A percentile compares a stretch with the other conserved stretches of the same genome.
phyloP scores from a whole-genome alignment of 1,139 yeast genomes.

The Fermentozyma sake region DNA sequence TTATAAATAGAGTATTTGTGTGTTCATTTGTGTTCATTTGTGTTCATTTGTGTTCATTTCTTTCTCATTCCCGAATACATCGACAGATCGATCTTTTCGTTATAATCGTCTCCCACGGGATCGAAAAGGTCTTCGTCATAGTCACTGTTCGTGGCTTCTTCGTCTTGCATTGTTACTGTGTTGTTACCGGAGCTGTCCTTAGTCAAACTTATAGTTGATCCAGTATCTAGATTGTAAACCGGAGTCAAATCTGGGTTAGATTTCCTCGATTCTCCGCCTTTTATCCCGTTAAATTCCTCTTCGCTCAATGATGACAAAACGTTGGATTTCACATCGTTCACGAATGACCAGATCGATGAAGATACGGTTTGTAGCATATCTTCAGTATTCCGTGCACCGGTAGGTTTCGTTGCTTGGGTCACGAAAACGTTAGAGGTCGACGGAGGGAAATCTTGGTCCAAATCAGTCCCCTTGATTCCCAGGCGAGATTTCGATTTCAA shows the following conservation, averaged over 20 bases:
- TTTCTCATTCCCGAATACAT: slow-evolving; percentile 18
- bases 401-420: too few relatives aligned
- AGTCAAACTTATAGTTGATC: slow-evolving; percentile 20
- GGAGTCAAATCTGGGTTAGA: slow-evolving; percentile 6
- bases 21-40: slow-evolving; percentile 1
- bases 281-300: too few relatives aligned
- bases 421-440: too few relatives aligned
- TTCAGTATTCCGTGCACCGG: slow-evolving; percentile 11
- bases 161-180: too few relatives aligned
- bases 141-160: slow-evolving; percentile 11
- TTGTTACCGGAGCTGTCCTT: too few relatives aligned
- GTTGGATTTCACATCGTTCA: slow-evolving; percentile 39
- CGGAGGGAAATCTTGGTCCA: slow-evolving; percentile 3
- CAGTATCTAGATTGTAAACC: slow-evolving; percentile 26
- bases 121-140: slow-evolving; percentile 9
- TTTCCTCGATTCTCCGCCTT: slow-evolving; percentile 4
- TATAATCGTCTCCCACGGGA: slow-evolving; percentile 12
- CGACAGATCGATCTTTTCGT: slow-evolving; percentile 23
- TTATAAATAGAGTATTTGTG: too few relatives aligned
- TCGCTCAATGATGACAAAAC: slow-evolving; percentile 35
- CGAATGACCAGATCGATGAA: slow-evolving; percentile 43
- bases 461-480: too few relatives aligned
- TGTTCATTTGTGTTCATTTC: slow-evolving; percentile 2
- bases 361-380: slow-evolving; percentile 43
- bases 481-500: slow-evolving; percentile 19